Conservation (phyloP, 169 alveolate species). For the Plasmodium fragile region DNA sequence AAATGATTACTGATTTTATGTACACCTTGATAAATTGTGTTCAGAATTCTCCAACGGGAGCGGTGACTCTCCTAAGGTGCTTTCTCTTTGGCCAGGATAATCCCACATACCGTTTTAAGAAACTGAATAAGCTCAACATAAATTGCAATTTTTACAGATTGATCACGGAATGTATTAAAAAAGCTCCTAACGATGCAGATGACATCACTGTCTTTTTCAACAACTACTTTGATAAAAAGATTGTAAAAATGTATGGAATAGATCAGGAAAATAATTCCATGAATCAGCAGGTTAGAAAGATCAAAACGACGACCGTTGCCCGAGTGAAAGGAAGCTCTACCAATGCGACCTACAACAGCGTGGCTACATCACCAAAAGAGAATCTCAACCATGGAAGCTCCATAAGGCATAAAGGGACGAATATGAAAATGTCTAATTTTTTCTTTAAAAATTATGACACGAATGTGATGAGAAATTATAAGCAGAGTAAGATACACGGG, state of each 20-base stretch:
- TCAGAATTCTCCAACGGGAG: conserved; percentile 69
- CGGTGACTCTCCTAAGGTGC: conserved; percentile 58
- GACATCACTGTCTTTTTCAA: conserved; percentile 67
- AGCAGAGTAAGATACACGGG: conserved; percentile 57
- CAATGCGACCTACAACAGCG: neutral
- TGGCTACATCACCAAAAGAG: neutral
- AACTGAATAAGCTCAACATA: conserved; percentile 21
- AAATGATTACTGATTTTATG: conserved; percentile 58
- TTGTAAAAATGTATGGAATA: neutral
- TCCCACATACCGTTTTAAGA: conserved; percentile 71
- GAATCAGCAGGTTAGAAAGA: neutral
- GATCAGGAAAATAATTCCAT: neutral
- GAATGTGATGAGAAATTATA: conserved; percentile 28
- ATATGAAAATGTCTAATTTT: conserved; percentile 31
- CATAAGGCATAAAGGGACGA: conserved; percentile 14
- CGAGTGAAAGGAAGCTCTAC: neutral
- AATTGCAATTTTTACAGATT: conserved; percentile 61
- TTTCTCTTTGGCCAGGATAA: conserved; percentile 74
- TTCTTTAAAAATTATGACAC: conserved; percentile 35
- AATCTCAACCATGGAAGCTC: neutral
- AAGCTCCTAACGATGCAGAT: conserved; percentile 69
- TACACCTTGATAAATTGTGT: conserved; percentile 59
- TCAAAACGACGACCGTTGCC: neutral
- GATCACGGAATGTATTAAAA: conserved; percentile 72
- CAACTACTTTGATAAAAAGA: conserved; percentile 21